Evolutionary conservation across 1,284 basidiomycete species (phyloP).

Genomic region (Boletus semigastroideus): DNA sequence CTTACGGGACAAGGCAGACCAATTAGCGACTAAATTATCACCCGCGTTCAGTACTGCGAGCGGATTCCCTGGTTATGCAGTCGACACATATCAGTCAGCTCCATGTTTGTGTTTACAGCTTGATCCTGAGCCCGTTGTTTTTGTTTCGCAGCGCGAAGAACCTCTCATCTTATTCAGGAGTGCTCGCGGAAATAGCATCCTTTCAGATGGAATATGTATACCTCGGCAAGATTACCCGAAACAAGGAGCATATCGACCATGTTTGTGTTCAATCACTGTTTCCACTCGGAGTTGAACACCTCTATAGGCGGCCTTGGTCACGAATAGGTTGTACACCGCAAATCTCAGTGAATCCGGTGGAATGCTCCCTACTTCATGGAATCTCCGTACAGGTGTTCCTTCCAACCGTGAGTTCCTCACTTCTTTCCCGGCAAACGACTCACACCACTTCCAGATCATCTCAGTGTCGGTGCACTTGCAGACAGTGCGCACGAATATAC

Average conservation of each 20-base stretch:
- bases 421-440: not conserved
- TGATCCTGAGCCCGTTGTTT: not conserved
- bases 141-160: not conserved
- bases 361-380: constrained; percentile 57
- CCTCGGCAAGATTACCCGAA: constrained; percentile 55
- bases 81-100: constrained; percentile 47
- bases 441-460: constrained; percentile 32
- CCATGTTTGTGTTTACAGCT: not conserved
- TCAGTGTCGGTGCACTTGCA: constrained; percentile 61
- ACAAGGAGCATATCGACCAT: constrained; percentile 44
- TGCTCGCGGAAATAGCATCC: constrained; percentile 55
- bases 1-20: constrained; percentile 51
- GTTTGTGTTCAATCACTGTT: constrained; percentile 31
- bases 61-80: constrained; percentile 48
- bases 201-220: constrained; percentile 60
- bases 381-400: constrained; percentile 41
- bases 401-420: constrained; percentile 36
- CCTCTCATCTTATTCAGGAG: constrained; percentile 19
- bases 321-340: constrained; percentile 46
- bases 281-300: not conserved
- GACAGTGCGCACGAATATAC: constrained; percentile 78
- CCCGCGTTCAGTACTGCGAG: constrained; percentile 50
- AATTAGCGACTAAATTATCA: constrained; percentile 50
- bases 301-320: constrained; percentile 32
- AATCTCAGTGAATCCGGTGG: constrained; percentile 45